Evolutionary conservation across 78 protist genomes (phyloP).

Genomic region (Anaeramoeba ignava): DNA sequence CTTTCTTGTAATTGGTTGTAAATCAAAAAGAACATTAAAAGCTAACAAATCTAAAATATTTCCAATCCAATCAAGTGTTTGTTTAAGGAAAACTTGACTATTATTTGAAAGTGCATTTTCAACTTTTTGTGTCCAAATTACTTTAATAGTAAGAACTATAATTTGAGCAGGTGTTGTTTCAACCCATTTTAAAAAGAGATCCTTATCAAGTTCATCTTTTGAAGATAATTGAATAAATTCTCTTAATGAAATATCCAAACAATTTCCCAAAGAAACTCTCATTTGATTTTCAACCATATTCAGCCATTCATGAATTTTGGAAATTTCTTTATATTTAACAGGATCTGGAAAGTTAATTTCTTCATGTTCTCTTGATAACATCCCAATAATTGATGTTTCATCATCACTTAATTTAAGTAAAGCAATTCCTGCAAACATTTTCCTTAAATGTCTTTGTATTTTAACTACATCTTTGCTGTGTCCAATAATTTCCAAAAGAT

Average conservation of each 20-base stretch:
- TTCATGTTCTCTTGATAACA: slow-evolving; percentile 70
- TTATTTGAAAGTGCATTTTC: slow-evolving; percentile 8
- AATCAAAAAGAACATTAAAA: background rate
- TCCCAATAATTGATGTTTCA: slow-evolving; percentile 29
- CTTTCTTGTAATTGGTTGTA: slow-evolving; percentile 30
- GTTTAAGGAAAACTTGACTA: slow-evolving; percentile 12
- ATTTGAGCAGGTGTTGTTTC: slow-evolving; percentile 58
- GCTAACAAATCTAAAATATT: slow-evolving; percentile 8
- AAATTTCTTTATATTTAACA: slow-evolving; percentile 15
- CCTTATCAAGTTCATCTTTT: background rate
- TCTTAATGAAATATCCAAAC: background rate
- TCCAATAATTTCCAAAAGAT: slow-evolving; percentile 93
- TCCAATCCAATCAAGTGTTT: slow-evolving; percentile 13
- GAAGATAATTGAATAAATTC: slow-evolving; percentile 21
- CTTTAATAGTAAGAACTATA: slow-evolving; percentile 40
- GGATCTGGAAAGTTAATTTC: slow-evolving; percentile 46
- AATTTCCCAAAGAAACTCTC: slow-evolving; percentile 32
- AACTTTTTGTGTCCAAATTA: slow-evolving; percentile 36
- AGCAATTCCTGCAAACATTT: too few species aligned
- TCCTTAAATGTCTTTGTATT: too few species aligned
- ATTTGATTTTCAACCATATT: slow-evolving; percentile 49
- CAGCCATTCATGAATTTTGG: slow-evolving; percentile 68
- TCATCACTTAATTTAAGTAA: slow-evolving; percentile 30
- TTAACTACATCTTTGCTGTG: slow-evolving; percentile 35
- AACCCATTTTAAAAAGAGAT: slow-evolving; percentile 41